Conservation (phyloP, 257 asterid species). For the Solanum tarijense region DNA sequence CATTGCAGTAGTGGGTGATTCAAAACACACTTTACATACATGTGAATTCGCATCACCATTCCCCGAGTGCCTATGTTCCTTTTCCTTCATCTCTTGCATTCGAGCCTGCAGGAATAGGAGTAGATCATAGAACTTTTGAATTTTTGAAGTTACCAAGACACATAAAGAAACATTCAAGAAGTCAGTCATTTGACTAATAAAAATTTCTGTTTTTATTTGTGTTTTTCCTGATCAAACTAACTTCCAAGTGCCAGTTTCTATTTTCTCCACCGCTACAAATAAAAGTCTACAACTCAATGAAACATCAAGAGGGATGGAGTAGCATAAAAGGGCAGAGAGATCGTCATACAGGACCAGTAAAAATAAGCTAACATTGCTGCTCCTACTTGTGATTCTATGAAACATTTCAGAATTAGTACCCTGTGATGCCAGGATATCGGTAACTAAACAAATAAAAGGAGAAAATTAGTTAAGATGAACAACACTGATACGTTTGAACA, state of each 20-base stretch:
- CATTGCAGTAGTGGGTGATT: constrained; percentile 88
- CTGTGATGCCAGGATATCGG: background rate
- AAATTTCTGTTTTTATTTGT: background rate
- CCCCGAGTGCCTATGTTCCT: constrained; percentile 63
- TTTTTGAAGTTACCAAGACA: background rate
- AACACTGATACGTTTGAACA: background rate
- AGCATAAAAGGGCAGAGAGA: background rate
- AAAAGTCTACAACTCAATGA: background rate
- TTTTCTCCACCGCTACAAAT: background rate
- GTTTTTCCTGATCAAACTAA: background rate
- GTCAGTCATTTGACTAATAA: background rate
- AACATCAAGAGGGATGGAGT: background rate
- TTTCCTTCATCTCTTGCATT: constrained; percentile 97
- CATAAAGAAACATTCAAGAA: background rate
- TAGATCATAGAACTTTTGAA: background rate
- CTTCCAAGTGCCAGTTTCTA: background rate
- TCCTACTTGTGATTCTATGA: background rate
- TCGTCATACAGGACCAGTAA: background rate
- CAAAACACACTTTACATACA: constrained; percentile 92
- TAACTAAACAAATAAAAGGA: background rate
- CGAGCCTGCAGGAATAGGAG: constrained; percentile 51
- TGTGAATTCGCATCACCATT: constrained; percentile 83
- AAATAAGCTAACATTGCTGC: background rate
- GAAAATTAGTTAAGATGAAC: background rate
- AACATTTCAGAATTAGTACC: background rate